Percentiles rank a stretch among this genome's conserved stretches.
Conservation (phyloP, 2,329 filamentous ascomycete genomes). For the Arthrobotrys sphaeroides region DNA sequence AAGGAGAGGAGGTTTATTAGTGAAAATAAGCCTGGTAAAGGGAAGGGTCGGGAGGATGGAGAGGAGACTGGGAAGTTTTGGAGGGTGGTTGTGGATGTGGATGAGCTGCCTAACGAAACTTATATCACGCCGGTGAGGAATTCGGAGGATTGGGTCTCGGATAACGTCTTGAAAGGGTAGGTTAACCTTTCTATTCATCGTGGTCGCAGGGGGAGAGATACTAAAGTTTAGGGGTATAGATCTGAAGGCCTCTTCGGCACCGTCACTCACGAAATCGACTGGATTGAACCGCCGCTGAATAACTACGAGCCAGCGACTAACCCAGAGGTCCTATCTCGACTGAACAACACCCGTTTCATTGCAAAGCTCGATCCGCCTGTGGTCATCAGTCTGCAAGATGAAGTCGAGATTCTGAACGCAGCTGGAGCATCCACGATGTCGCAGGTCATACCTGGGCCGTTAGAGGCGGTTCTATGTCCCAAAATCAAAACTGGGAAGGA, state of each 20-base stretch:
- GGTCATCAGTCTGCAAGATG: slow-evolving; percentile 68
- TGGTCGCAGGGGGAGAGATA: background rate
- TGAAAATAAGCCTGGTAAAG: slow-evolving; percentile 60
- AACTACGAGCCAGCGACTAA: slow-evolving; percentile 55
- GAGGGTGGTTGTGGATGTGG: slow-evolving; percentile 72
- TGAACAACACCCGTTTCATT: slow-evolving; percentile 66
- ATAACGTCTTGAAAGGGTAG: slow-evolving; percentile 67
- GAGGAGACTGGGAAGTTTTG: slow-evolving; percentile 67
- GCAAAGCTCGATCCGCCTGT: slow-evolving; percentile 79
- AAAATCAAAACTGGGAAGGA: slow-evolving; percentile 34
- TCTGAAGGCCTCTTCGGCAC: slow-evolving; percentile 33
- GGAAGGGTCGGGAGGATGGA: slow-evolving; percentile 60
- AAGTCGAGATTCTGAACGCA: slow-evolving; percentile 53
- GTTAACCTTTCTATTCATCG: background rate
- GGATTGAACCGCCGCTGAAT: slow-evolving; percentile 58
- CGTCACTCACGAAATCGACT: slow-evolving; percentile 55
- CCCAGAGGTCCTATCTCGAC: slow-evolving; percentile 24
- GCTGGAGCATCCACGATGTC: slow-evolving; percentile 53
- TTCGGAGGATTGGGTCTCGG: slow-evolving; percentile 77
- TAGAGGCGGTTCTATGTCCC: slow-evolving; percentile 55
- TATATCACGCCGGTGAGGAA: slow-evolving; percentile 72
- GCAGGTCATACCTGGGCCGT: slow-evolving; percentile 33
- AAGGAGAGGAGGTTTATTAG: slow-evolving; percentile 68
- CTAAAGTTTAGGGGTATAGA: slow-evolving; percentile 15
- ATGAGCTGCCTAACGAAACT: slow-evolving; percentile 63